Evolutionary conservation across 2,329 filamentous ascomycete species (phyloP), one percentile per base, ranked within the genome.

Genomic region (Fusarium tanahbumbuense): DNA sequence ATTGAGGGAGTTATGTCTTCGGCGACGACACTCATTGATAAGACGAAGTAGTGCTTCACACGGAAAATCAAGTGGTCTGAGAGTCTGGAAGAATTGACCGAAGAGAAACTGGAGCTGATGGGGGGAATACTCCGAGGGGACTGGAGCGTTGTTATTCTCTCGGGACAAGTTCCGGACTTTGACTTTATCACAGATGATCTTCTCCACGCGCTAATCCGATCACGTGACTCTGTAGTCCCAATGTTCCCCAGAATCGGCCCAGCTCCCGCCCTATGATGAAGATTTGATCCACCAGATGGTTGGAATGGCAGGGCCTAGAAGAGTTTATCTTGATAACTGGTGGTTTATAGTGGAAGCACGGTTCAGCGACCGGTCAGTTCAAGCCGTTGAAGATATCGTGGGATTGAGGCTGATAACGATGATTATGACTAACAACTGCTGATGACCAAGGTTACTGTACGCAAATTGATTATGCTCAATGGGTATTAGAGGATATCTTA

Each of bases 1-100:
- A 75, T 69, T 46, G 68, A 41, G 44, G 62, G 68, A 41, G 70
- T 56, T 48, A 67, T 61, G 28, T 63, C 61, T 60, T 64, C 58
- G 27, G 64, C 49, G 53, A 59, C 42, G 27, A 49, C 44, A 44
- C 57, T 55, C 68, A 71, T 72, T 62, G 54, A 42, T 22, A 34
- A 50, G 32, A 34, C 34, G 16, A 34, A 37, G 27, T 41, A 42
- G 18, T 37, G 18, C 40, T 22, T 50, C 27, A 6, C 18, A 46
- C 30, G 15, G 37, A 47, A 28, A 56, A 28, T 5, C 18, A n/a
- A 53, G 18, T 40, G 34, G 23, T 3, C 46, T 11, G 13, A 49
- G 40, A 50, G 20, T 54, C 68, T 68, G 67, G 67, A 68, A 40
- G 42, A 32, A 28, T 71, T 52, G 46, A 20, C 67, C 67, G 64